These are phyloP conservation scores for Chrysoporthe puriensis DNA, from an alignment of 2,329 filamentous ascomycete species.

Conservation along the genomic window DNA sequence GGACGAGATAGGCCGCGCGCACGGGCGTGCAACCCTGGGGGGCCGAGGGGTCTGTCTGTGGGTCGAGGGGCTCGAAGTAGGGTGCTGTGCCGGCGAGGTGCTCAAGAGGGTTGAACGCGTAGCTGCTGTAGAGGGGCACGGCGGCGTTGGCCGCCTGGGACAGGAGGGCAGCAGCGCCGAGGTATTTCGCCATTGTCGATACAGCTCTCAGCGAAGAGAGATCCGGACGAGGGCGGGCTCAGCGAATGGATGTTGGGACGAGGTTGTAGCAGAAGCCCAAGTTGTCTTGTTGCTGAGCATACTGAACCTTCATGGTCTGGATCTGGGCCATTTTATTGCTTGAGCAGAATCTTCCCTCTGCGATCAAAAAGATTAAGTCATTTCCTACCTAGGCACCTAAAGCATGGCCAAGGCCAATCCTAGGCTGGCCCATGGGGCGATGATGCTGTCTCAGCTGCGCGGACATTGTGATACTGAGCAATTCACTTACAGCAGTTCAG, in stretches of 20 bases:
- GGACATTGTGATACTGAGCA: neutral
- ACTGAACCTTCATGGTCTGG: neutral
- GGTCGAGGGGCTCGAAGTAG: slow-evolving; percentile 60
- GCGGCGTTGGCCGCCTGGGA: slow-evolving; percentile 10
- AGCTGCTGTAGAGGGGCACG: slow-evolving; percentile 46
- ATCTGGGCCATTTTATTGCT: neutral
- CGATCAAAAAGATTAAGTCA: no score
- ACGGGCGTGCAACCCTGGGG: slow-evolving; percentile 55
- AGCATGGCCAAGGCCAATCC: neutral
- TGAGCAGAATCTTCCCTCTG: no score
- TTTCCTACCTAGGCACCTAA: no score
- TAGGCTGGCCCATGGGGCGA: neutral
- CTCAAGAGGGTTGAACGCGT: slow-evolving; percentile 56
- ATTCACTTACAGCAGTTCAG: neutral
- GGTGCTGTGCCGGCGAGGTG: slow-evolving; percentile 60
- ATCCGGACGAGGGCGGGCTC: neutral
- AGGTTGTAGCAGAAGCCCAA: no score
- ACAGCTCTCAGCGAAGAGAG: neutral
- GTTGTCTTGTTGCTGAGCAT: no score
- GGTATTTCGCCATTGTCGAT: neutral
- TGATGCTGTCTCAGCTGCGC: neutral
- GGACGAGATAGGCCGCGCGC: slow-evolving; percentile 58
- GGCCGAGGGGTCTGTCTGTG: slow-evolving; percentile 45
- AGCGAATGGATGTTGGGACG: neutral
- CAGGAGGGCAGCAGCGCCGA: neutral